Conservation (phyloP, 1,139 yeast genomes). For the Blastobotrys niveus region DNA sequence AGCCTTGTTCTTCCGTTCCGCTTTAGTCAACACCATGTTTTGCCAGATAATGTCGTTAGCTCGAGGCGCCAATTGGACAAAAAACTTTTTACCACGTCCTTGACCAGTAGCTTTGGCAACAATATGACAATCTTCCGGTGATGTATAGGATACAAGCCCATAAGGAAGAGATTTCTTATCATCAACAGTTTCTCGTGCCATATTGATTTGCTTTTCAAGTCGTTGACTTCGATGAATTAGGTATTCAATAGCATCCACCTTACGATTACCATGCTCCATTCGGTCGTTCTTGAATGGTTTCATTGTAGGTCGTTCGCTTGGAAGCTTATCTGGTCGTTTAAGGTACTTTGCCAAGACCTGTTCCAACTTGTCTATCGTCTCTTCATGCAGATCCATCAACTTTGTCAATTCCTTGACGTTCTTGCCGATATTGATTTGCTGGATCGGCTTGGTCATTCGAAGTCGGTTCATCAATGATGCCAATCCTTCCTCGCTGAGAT, state of each 20-base stretch:
- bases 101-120: constrained; percentile 24
- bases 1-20: constrained; percentile 33
- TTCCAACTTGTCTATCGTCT: constrained; percentile 30
- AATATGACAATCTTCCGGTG: constrained; percentile 29
- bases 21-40: constrained; percentile 30
- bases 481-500: constrained; percentile 30
- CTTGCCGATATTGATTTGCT: constrained; percentile 34
- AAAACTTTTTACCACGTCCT: constrained; percentile 19
- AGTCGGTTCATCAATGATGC: constrained; percentile 20
- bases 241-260: constrained; percentile 34
- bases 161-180: constrained; percentile 27
- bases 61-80: constrained; percentile 32
- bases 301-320: constrained; percentile 24
- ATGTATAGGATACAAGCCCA: constrained; percentile 36
- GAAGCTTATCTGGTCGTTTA: constrained; percentile 28
- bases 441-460: constrained; percentile 21
- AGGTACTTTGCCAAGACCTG: constrained; percentile 32
- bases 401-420: constrained; percentile 29
- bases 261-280: constrained; percentile 11
- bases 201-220: constrained; percentile 28
- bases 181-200: constrained; percentile 26
- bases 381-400: constrained; percentile 29
- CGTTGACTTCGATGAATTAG: constrained; percentile 23
- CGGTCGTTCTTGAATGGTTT: constrained; percentile 24
- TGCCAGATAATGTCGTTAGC: constrained; percentile 39